Base-by-base conservation (phyloP, 352 stramenopile species). In the Pythium utonaiense region DNA sequence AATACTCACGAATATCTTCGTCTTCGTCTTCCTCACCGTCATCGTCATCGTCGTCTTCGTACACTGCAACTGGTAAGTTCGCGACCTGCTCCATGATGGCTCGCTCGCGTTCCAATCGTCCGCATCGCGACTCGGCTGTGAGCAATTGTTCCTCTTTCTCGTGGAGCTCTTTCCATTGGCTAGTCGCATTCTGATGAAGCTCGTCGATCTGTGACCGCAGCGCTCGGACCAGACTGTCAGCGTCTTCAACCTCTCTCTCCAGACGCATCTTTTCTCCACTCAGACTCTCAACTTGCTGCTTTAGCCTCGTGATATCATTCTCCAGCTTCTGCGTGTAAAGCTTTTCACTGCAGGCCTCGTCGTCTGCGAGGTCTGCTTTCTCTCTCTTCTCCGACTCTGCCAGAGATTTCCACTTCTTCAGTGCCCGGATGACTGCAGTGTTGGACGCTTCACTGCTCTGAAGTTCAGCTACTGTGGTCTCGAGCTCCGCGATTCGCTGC, bases 31-130 rank as follows among this genome's bases (percentile, higher is more conserved):
- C 78, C 1, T 88, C 82, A 1, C 83, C 78, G 44, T 85, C 84
- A 45, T 88, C 77, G 54, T 91, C 78, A 1, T 78, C 71, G 54
- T 93, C 83, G 10, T 60, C 52, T 36, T 93, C 80, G 33, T 88
- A 76, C 22, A 88, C 75, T 1, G 83, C 80, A 12, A 88, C 67
- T 16, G 80, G 84, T 30, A 91, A 74, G 45, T 89, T 90, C 1
- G 80, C 84, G 27, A 92, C 79, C 31, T 91, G 78, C 38, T 93
- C 80, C 42, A 95, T 72, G 36, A 93, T 71, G 51, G 79, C 60
- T 1, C 92, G 67, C 54, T 95, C 83, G 9, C 83, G 81, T 49
- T 95, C 74, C 22, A 95, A 49, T 0, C 83, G 80, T 12, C 70
- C 82, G 58, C 74, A 88, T n/a, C 79, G 83, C 2, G 82, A 75